Evolutionary conservation across 169 alveolate species (phyloP).

Genomic region (Plasmodium fragile): DNA sequence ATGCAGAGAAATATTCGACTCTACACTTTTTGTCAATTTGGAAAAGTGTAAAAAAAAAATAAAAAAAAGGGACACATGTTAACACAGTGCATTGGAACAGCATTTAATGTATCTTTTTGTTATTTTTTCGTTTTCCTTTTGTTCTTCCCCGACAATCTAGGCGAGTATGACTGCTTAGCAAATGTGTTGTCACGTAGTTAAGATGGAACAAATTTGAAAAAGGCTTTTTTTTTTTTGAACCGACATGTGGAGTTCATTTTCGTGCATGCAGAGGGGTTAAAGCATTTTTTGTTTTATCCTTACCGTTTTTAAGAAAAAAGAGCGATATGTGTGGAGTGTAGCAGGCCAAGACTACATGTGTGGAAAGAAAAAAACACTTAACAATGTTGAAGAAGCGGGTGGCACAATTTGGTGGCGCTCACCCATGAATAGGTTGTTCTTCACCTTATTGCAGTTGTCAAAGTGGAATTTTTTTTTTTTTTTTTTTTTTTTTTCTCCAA

Average conservation of each 20-base stretch:
- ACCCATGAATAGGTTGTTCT: background rate
- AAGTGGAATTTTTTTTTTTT: background rate
- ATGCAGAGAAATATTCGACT: background rate
- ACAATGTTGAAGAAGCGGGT: background rate
- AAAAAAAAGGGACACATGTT: background rate
- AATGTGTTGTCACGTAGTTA: background rate
- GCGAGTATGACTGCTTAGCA: background rate
- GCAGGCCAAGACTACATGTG: background rate
- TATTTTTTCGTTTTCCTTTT: background rate
- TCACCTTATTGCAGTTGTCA: background rate
- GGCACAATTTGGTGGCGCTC: background rate
- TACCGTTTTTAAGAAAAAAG: background rate
- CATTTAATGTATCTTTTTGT: background rate
- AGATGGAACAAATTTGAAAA: background rate
- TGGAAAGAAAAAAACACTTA: background rate
- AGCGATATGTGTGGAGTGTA: background rate
- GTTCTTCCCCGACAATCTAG: background rate
- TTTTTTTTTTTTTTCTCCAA: background rate
- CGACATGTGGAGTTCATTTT: background rate
- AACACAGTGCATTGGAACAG: background rate
- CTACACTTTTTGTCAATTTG: background rate
- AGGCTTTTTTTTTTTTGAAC: background rate
- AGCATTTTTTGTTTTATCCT: background rate
- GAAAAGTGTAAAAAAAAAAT: background rate
- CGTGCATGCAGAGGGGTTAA: background rate